Evolutionary conservation across 139 green algal genomes (phyloP).

Genomic region (Haematococcus lacustris): DNA sequence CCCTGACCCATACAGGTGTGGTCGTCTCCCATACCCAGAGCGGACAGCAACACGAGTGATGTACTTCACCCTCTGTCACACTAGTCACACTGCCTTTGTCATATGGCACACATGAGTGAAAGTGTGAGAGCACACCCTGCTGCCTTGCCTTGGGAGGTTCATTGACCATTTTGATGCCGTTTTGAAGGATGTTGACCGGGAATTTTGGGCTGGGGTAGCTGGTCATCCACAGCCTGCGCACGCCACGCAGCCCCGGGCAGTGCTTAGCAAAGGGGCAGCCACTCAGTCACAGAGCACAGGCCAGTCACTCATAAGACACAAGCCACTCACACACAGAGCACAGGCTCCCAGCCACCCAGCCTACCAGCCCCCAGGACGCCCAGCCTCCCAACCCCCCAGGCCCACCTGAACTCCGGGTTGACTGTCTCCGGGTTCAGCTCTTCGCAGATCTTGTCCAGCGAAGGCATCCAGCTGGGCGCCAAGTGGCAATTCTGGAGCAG

Average conservation of each 20-base stretch:
- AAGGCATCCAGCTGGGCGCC: constrained; percentile 63
- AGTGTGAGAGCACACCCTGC: too few relatives aligned
- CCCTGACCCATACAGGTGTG: too few relatives aligned
- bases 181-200: constrained; percentile 67
- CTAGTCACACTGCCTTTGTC: too few relatives aligned
- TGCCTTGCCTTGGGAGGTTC: constrained; percentile 68
- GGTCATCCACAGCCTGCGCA: constrained; percentile 58
- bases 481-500: constrained; percentile 62
- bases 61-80: too few relatives aligned
- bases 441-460: constrained; percentile 66
- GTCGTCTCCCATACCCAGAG: too few relatives aligned
- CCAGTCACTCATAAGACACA: background rate
- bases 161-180: constrained; percentile 74
- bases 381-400: constrained; percentile 1
- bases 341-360: background rate
- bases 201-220: constrained; percentile 59
- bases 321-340: background rate
- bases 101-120: too few relatives aligned
- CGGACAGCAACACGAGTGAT: too few relatives aligned
- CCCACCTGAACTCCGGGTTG: constrained; percentile 53
- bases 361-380: background rate
- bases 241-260: background rate
- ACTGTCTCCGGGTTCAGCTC: constrained; percentile 49
- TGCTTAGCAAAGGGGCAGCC: background rate
- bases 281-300: background rate